phyloP scores from a whole-genome alignment of 208 protist species.

The Trypanosoma melophagium region DNA sequence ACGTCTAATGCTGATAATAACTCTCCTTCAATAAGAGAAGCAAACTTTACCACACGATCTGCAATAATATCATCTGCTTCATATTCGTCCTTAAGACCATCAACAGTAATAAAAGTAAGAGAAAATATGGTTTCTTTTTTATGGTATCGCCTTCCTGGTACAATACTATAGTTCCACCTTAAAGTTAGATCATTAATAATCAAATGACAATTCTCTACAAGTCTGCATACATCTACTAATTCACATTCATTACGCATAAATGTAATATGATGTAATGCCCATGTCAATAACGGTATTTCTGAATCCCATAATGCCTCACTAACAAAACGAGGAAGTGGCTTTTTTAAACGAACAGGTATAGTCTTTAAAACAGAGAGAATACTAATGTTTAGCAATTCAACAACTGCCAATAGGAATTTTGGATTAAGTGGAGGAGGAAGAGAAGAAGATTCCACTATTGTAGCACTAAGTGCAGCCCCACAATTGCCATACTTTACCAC shows the following conservation, averaged over 20 bases:
- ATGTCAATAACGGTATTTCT: conserved; percentile 5
- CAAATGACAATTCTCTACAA: conserved; percentile 1
- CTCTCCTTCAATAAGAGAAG: conserved; percentile 19
- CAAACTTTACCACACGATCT: conserved; percentile 21
- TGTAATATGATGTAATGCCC: conserved; percentile 5
- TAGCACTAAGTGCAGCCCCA: too few species aligned
- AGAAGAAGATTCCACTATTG: neutral
- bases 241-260: neutral
- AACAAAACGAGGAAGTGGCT: conserved; percentile 14
- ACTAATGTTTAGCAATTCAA: conserved; percentile 7
- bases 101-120: neutral
- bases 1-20: neutral
- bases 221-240: neutral
- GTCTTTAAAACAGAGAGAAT: neutral
- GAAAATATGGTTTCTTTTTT: neutral
- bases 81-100: conserved; percentile 9
- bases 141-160: conserved; percentile 14
- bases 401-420: conserved; percentile 7
- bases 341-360: conserved; percentile 5
- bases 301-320: conserved; percentile 17
- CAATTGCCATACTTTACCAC: neutral
- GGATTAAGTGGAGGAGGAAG: neutral
- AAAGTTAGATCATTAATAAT: conserved; percentile 11
- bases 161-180: conserved; percentile 26
- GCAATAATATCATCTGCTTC: conserved; percentile 6